Evolutionary conservation across 495 filamentous ascomycete species (phyloP).

Genomic region (Lentithecium fluviatile): DNA sequence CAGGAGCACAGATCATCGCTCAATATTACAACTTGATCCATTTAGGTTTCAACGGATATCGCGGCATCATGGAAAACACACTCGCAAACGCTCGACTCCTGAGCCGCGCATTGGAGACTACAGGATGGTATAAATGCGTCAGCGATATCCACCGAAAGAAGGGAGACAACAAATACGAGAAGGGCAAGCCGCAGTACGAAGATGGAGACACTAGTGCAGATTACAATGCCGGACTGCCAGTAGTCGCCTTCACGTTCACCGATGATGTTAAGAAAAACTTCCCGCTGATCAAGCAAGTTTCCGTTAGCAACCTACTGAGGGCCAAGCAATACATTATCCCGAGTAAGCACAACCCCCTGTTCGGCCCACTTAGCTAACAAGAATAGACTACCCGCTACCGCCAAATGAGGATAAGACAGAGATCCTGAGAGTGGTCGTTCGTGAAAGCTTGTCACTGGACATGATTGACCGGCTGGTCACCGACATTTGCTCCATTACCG

Average conservation of each 20-base stretch:
- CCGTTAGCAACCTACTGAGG: constrained; percentile 62
- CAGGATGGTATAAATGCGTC: constrained; percentile 68
- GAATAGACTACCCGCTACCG: constrained; percentile 63
- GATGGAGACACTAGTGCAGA: constrained; percentile 55
- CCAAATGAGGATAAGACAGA: constrained; percentile 63
- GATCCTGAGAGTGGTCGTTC: constrained; percentile 67
- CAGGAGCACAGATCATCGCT: constrained; percentile 67
- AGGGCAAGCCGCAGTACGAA: constrained; percentile 44
- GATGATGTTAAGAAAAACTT: constrained; percentile 62
- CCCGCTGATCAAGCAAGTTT: constrained; percentile 65
- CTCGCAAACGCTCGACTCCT: constrained; percentile 67
- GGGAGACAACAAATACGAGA: constrained; percentile 41
- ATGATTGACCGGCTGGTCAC: constrained; percentile 61
- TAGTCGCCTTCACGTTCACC: constrained; percentile 66
- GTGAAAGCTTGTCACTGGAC: constrained; percentile 69
- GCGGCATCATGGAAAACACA: constrained; percentile 67
- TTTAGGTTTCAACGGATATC: constrained; percentile 66
- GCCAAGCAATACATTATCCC: constrained; percentile 75
- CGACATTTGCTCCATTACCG: constrained; percentile 57
- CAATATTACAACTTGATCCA: constrained; percentile 80
- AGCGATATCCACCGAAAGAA: constrained; percentile 67
- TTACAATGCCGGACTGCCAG: constrained; percentile 68
- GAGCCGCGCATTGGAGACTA: constrained; percentile 65
- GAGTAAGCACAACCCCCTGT: constrained; percentile 46
- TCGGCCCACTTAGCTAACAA: constrained; percentile 16